phyloP scores from a whole-genome alignment of 225 moss, liverwort and hornwort genomes.

The Bryum argenteum region DNA sequence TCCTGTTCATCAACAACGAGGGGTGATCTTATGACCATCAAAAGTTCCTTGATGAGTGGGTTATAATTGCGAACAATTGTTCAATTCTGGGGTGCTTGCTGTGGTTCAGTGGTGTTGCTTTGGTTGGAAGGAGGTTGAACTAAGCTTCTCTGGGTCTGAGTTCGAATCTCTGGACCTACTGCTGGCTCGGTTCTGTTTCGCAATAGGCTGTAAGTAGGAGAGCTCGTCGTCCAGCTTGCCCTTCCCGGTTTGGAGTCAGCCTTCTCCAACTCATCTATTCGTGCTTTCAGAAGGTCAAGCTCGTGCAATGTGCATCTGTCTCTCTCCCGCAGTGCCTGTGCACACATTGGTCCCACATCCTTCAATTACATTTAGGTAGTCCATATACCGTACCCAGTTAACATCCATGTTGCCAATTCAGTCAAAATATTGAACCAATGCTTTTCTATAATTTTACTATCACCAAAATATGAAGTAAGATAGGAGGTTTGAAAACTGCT shows the following conservation, averaged over 20 bases:
- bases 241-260: slow-evolving; percentile 14
- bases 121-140: slow-evolving; percentile 19
- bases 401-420: no score
- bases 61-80: neutral
- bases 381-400: no score
- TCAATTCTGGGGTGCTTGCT: slow-evolving; percentile 29
- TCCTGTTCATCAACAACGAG: no score
- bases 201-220: neutral
- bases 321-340: slow-evolving; percentile 35
- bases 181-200: neutral
- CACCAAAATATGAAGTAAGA: no score
- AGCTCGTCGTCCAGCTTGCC: slow-evolving; percentile 17
- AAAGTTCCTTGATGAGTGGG: neutral
- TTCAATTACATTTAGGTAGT: no score
- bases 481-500: no score
- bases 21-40: neutral
- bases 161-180: slow-evolving; percentile 17
- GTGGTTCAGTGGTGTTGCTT: slow-evolving; percentile 4
- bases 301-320: slow-evolving; percentile 29
- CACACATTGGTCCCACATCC: no score
- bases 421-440: no score
- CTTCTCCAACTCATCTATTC: slow-evolving; percentile 45
- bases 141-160: slow-evolving; percentile 21
- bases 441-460: no score
- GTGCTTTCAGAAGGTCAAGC: slow-evolving; percentile 35